A percentile compares a stretch with the other conserved stretches of the same genome.
phyloP scores from a whole-genome alignment of 2,329 filamentous ascomycete species.

The Talaromyces sp. region DNA sequence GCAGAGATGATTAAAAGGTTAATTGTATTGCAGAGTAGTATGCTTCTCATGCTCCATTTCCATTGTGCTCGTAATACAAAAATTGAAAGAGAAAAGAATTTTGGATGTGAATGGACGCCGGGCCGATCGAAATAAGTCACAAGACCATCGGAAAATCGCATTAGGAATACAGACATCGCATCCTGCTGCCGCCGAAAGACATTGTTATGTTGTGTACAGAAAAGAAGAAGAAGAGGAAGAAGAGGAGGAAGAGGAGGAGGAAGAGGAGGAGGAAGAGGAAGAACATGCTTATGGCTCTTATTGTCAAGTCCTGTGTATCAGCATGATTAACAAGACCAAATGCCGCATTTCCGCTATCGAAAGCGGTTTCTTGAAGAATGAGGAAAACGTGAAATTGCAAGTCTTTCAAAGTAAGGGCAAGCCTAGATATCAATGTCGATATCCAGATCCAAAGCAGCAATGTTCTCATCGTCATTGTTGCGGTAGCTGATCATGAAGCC shows the following conservation, averaged over 20 bases:
- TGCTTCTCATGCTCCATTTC: slow-evolving; percentile 19
- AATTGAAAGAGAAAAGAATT: neutral
- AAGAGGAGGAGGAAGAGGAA: too few species aligned
- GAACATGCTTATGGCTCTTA: too few species aligned
- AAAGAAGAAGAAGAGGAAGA: too few species aligned
- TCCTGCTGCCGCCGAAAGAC: neutral
- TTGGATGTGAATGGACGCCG: slow-evolving; percentile 9
- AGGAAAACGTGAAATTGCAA: neutral
- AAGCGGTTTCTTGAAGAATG: too few species aligned
- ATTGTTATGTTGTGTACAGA: slow-evolving; percentile 9
- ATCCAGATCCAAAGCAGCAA: slow-evolving; percentile 83
- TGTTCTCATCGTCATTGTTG: slow-evolving; percentile 88
- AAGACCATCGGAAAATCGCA: slow-evolving; percentile 1
- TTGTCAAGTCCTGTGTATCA: neutral
- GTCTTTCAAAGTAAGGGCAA: neutral
- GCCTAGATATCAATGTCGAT: slow-evolving; percentile 83
- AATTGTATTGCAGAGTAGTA: neutral
- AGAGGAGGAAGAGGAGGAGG: too few species aligned
- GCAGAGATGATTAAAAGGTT: too few species aligned
- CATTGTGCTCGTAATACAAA: slow-evolving; percentile 20
- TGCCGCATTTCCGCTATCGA: neutral
- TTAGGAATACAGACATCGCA: slow-evolving; percentile 2
- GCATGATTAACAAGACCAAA: neutral
- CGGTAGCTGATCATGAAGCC: slow-evolving; percentile 71
- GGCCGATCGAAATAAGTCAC: slow-evolving; percentile 2